Conservation (phyloP, 805 yeast genomes). For the Candida chilensis region DNA sequence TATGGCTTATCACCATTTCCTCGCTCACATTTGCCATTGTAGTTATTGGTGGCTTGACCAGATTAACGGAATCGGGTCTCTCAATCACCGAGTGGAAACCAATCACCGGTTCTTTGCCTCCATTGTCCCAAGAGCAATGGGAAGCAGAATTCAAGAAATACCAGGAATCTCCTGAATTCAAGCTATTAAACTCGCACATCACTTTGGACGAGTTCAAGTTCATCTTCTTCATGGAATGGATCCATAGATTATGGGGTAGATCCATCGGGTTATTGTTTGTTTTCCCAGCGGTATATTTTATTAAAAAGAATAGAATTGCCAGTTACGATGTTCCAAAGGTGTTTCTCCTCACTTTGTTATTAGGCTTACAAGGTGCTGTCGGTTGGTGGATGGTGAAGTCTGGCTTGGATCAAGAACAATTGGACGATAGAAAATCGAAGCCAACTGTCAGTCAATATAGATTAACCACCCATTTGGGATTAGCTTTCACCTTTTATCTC, state of each 20-base stretch:
- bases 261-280: conserved; percentile 79
- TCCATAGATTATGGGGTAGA: conserved; percentile 88
- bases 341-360: conserved; percentile 60
- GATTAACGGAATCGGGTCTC: conserved; percentile 92
- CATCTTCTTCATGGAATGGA: conserved; percentile 97
- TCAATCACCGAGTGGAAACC: conserved; percentile 99
- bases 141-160: conserved; percentile 74
- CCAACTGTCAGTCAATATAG: conserved; percentile 98
- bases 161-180: conserved; percentile 82
- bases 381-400: conserved; percentile 99
- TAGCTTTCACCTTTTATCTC: conserved; percentile 81
- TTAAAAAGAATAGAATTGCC: conserved; percentile 56
- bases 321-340: conserved; percentile 59
- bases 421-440: conserved; percentile 74
- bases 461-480: conserved; percentile 87
- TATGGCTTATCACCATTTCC: conserved; percentile 83
- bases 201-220: conserved; percentile 89
- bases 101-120: conserved; percentile 91
- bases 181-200: conserved; percentile 80
- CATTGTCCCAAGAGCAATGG: conserved; percentile 77
- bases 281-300: conserved; percentile 79
- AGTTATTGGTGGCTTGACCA: conserved; percentile 90
- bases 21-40: conserved; percentile 91
- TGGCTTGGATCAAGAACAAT: conserved; percentile 75
- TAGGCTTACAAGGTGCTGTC: conserved; percentile 90